phyloP scores from a whole-genome alignment of 108 stramenopile genomes.

The Fragilariopsis cylindrus region DNA sequence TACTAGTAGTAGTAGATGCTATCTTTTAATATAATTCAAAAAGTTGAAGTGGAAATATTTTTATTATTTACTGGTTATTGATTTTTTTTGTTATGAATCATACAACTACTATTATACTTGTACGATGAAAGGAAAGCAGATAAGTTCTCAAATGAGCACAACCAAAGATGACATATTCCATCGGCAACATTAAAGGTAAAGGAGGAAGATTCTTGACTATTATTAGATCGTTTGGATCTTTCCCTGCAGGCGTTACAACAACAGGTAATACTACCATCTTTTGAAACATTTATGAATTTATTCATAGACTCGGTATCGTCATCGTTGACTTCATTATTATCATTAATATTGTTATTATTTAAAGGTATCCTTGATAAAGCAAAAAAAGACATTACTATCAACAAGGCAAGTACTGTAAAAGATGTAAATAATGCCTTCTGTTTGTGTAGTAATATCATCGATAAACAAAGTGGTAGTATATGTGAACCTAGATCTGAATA shows the following conservation, averaged over 20 bases:
- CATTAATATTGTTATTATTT: background rate
- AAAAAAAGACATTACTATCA: background rate
- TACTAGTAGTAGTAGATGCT: too few relatives aligned
- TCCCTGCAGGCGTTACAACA: background rate
- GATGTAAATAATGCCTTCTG: background rate
- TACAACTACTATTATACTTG: too few relatives aligned
- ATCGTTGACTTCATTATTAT: background rate
- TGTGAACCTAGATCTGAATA: slow-evolving; percentile 3
- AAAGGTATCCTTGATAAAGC: slow-evolving; percentile 5
- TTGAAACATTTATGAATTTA: background rate
- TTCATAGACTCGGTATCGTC: too few relatives aligned
- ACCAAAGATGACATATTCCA: slow-evolving; percentile 5
- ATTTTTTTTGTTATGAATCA: too few relatives aligned
- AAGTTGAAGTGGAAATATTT: too few relatives aligned
- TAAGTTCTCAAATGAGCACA: slow-evolving; percentile 1
- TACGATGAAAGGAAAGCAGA: background rate
- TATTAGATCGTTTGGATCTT: background rate
- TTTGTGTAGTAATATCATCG: background rate
- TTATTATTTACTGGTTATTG: too few relatives aligned
- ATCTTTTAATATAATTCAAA: too few relatives aligned
- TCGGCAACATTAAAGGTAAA: background rate
- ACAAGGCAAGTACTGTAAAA: background rate
- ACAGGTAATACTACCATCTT: background rate
- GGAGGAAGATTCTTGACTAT: background rate
- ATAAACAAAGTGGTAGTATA: background rate